Base-by-base conservation (phyloP, 2,329 filamentous ascomycete species). In the Pestalotiopsis sp. region DNA sequence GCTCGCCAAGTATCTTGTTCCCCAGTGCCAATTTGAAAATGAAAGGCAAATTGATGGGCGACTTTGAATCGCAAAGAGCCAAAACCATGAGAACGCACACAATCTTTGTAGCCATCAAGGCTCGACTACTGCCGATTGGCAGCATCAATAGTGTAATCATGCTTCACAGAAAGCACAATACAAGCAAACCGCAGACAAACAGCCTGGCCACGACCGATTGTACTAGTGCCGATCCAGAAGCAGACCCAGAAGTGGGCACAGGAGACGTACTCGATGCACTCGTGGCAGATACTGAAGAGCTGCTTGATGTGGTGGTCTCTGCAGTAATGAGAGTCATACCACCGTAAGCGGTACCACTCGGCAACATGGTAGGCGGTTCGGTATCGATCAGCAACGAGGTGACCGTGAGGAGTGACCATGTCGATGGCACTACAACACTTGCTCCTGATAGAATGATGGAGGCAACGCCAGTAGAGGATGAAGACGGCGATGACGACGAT, bases 311-410 rank as follows among this genome's bases (percentile, higher is more conserved):
- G 20, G 17, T 52, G 45, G 45, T 52, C 14, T 17, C 45, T 52
- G 45, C 45, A 4, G 45, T 52, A 4, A 52, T 52, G n/a, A 52
- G 45, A n/a, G 45, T 52, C 45, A 52, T 52, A 9, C 45, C 45
- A 9, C 45, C 20, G 20, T 52, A 52, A 23, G 45, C 45, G 12
- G 45, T 52, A 6, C 17, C 45, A n/a, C 45, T 52, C 6, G 45
- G 45, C 45, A 52, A 52, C 27, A 56, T 11, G 23, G 63, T 67
- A 4, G 73, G 73, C 4, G 69, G 39, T n/a, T 71, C 72, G 0
- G 70, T 63, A 1, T 71, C 73, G 14, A 69, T 71, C 63, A 73
- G 58, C 59, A 74, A 39, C 12, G 68, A 70, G 13, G 72, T 72
- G 7, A 69, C 23, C 12, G 67, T 65, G 4, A 49, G n/a, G 11